Percentiles rank a stretch among this genome's conserved stretches.
phyloP scores from a whole-genome alignment of 2,329 filamentous ascomycete genomes.

The Eurotiales sp. region DNA sequence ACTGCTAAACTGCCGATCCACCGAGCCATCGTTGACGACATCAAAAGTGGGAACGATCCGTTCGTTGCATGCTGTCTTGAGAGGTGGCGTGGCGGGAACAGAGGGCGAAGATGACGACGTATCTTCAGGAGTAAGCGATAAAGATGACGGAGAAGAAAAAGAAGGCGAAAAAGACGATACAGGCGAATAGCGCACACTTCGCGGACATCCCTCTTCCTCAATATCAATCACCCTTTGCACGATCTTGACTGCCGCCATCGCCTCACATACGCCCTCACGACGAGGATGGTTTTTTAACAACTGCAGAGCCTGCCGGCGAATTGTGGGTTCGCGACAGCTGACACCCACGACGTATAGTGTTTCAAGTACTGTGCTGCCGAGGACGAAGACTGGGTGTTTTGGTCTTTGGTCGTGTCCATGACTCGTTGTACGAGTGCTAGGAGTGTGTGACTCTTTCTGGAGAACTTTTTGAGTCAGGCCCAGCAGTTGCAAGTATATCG shows the following conservation, averaged over 20 bases:
- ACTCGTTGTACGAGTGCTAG: not conserved
- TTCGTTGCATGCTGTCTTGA: too few relatives aligned
- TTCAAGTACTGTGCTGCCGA: slow-evolving; percentile 7
- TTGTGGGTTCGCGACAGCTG: slow-evolving; percentile 9
- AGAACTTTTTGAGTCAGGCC: not conserved
- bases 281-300: slow-evolving; percentile 10
- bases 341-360: not conserved
- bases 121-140: not conserved
- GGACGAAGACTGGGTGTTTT: slow-evolving; percentile 7
- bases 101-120: not conserved
- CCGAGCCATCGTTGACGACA: too few relatives aligned
- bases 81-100: too few relatives aligned
- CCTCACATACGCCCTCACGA: slow-evolving; percentile 12
- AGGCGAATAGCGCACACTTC: not conserved
- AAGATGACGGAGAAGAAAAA: not conserved
- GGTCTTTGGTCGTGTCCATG: not conserved
- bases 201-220: slow-evolving; percentile 11
- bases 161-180: not conserved
- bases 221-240: slow-evolving; percentile 2
- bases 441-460: not conserved
- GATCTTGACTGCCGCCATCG: slow-evolving; percentile 4
- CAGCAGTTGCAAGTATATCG: slow-evolving; percentile 4
- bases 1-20: not conserved
- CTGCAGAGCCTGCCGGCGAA: slow-evolving; percentile 9
- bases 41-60: too few relatives aligned